phyloP scores from a whole-genome alignment of 331 rosid genomes.

The Telfairia occidentalis region DNA sequence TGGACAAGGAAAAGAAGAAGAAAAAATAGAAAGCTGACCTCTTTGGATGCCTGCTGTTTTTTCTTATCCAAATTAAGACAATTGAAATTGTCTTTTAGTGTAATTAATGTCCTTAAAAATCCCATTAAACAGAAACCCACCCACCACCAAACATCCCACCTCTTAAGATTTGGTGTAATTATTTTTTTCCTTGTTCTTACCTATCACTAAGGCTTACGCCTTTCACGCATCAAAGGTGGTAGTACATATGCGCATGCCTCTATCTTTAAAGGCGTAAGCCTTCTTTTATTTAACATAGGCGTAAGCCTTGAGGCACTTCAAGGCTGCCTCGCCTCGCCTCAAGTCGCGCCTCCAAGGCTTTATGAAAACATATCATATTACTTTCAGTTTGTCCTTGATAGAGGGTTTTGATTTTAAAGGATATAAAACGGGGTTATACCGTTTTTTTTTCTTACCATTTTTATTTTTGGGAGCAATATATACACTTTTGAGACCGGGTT shows the following conservation, averaged over 20 bases:
- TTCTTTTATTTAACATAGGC: neutral
- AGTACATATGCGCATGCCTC: neutral
- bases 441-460: neutral
- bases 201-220: neutral
- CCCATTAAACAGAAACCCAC: neutral
- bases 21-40: neutral
- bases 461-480: neutral
- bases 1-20: neutral
- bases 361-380: too few relatives aligned
- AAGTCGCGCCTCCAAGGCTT: too few relatives aligned
- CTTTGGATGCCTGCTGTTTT: neutral
- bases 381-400: neutral
- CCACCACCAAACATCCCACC: neutral
- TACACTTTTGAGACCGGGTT: neutral
- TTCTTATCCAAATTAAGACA: neutral
- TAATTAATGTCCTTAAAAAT: neutral
- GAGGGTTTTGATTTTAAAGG: neutral
- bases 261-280: neutral
- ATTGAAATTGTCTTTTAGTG: too few relatives aligned
- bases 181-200: neutral
- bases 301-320: neutral
- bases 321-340: too few relatives aligned
- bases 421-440: neutral
- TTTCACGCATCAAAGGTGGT: neutral
- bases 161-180: neutral